These are phyloP conservation scores for Trichoderma sp. DNA, from an alignment of 2,329 filamentous ascomycete species.

Conservation along the genomic window DNA sequence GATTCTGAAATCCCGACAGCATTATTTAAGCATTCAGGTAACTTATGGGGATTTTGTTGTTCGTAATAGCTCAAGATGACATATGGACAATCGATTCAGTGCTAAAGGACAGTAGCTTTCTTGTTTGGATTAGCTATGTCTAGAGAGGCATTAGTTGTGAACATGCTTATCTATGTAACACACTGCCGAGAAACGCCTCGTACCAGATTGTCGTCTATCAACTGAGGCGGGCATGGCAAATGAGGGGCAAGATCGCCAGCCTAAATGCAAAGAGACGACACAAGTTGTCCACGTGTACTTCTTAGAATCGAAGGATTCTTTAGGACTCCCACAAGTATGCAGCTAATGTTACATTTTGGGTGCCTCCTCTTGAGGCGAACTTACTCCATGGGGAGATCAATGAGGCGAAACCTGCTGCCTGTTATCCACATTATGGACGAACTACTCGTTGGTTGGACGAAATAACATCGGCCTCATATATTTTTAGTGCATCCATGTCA, in stretches of 20 bases:
- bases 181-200: neutral
- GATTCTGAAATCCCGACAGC: neutral
- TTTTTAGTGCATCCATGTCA: neutral
- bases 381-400: neutral
- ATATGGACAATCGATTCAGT: neutral
- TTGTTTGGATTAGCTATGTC: neutral
- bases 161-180: neutral
- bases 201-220: neutral
- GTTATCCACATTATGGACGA: neutral
- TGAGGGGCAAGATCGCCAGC: neutral
- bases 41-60: neutral
- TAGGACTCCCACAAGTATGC: neutral
- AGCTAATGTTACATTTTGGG: neutral
- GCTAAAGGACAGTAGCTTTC: neutral
- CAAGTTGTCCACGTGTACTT: neutral
- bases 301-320: neutral
- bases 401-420: neutral
- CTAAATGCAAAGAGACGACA: neutral
- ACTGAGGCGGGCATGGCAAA: neutral
- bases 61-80: neutral
- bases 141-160: neutral
- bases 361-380: neutral
- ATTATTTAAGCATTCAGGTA: neutral
- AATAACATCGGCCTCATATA: neutral
- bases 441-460: neutral